Evolutionary conservation across 139 green algal species (phyloP).

Genomic region (Parachlorella kessleri): DNA sequence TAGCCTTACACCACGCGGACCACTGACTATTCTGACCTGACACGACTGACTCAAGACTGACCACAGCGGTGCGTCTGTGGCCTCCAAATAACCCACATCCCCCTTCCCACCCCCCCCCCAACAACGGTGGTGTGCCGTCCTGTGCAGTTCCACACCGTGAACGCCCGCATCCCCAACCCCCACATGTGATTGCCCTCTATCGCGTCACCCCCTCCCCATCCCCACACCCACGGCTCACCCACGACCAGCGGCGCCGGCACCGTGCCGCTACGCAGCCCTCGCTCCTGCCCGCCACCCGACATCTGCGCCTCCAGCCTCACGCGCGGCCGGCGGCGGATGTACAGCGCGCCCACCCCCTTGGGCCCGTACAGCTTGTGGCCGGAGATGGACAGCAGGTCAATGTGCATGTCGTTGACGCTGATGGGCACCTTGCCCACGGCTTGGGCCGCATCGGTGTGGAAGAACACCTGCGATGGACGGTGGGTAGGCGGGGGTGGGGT

Average conservation of each 20-base stretch:
- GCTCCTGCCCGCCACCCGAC: slow-evolving; percentile 95
- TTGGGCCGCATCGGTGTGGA: slow-evolving; percentile 94
- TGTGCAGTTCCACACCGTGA: too few species aligned
- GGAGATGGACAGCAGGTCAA: slow-evolving; percentile 94
- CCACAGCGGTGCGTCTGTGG: too few species aligned
- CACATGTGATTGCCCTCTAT: too few species aligned
- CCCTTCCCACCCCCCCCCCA: too few species aligned
- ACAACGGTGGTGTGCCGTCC: too few species aligned
- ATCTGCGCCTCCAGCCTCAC: slow-evolving; percentile 96
- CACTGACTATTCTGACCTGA: too few species aligned
- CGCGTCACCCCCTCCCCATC: neutral
- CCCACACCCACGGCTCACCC: slow-evolving; percentile 29
- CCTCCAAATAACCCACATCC: too few species aligned
- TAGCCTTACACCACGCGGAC: too few species aligned
- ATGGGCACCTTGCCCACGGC: slow-evolving; percentile 96
- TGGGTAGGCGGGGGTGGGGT: too few species aligned
- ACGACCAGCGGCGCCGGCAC: slow-evolving; percentile 90
- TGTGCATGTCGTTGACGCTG: slow-evolving; percentile 85
- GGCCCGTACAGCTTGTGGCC: slow-evolving; percentile 99
- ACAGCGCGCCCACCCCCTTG: slow-evolving; percentile 95
- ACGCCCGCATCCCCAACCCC: too few species aligned
- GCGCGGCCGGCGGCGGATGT: slow-evolving; percentile 90
- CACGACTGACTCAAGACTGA: too few species aligned
- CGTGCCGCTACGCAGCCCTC: slow-evolving; percentile 85
- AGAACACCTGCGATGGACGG: slow-evolving; percentile 71